Conservation (phyloP, 768 basidiomycete species). For the Cystofilobasidium capitatum region DNA sequence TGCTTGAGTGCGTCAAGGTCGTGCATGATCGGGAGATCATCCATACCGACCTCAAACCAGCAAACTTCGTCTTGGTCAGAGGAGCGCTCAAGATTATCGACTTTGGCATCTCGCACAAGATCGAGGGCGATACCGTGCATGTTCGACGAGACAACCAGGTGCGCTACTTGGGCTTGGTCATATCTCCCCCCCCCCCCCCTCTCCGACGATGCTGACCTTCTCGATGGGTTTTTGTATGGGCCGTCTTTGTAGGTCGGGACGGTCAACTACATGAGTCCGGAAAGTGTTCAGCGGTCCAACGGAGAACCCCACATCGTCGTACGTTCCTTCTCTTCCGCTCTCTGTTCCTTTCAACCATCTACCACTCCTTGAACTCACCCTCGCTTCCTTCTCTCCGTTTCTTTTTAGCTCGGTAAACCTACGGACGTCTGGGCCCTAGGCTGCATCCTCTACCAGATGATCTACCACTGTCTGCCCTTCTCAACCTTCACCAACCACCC, state of each 20-base stretch:
- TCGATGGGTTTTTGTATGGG: too few species aligned
- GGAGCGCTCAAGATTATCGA: constrained; percentile 95
- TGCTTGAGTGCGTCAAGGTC: constrained; percentile 96
- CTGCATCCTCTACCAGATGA: constrained; percentile 97
- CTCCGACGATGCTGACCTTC: background rate
- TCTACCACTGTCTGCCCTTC: constrained; percentile 90
- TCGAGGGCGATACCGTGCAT: constrained; percentile 96
- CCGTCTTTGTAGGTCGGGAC: constrained; percentile 63
- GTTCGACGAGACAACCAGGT: constrained; percentile 95
- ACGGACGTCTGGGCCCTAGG: constrained; percentile 98
- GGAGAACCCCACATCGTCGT: constrained; percentile 81
- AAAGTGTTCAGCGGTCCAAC: constrained; percentile 70
- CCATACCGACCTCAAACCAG: constrained; percentile 95
- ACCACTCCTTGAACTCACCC: background rate
- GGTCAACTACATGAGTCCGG: constrained; percentile 98
- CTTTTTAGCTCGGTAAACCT: constrained; percentile 60
- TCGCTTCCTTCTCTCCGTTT: background rate
- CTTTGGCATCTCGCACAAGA: constrained; percentile 98
- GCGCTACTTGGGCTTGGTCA: constrained; percentile 21
- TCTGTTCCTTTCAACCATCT: background rate
- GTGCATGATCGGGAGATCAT: constrained; percentile 98
- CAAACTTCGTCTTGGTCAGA: constrained; percentile 92
- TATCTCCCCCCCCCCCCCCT: constrained; percentile 4
- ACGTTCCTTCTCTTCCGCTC: constrained; percentile 22
- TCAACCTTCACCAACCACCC: constrained; percentile 57